Percentiles rank a stretch among this genome's conserved stretches.
phyloP scores from a whole-genome alignment of 257 asterid species.

The Solanum chmielewskii region DNA sequence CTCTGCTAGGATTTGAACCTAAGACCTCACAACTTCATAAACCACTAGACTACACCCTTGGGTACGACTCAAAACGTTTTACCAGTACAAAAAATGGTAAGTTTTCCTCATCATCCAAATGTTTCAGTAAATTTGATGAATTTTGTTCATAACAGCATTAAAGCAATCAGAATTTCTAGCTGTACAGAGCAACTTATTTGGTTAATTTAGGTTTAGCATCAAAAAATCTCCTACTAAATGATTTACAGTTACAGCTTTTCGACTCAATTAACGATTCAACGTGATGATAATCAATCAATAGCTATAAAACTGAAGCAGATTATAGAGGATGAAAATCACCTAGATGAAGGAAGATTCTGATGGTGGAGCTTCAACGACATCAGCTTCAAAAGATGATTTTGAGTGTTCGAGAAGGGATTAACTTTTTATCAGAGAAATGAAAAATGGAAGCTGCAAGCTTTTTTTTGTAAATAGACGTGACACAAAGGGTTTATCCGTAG shows the following conservation, averaged over 20 bases:
- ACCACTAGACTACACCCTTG: too few relatives aligned
- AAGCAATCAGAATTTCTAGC: neutral
- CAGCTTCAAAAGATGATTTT: neutral
- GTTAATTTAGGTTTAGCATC: neutral
- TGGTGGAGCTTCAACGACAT: constrained; percentile 59
- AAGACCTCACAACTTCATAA: neutral
- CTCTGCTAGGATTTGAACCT: neutral
- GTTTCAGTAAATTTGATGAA: neutral
- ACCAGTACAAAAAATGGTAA: neutral
- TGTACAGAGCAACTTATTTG: neutral
- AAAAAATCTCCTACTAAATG: neutral
- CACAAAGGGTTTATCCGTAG: constrained; percentile 26
- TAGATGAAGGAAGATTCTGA: constrained; percentile 36
- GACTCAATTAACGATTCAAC: neutral
- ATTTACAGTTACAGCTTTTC: neutral
- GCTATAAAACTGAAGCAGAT: neutral
- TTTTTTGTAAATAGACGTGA: constrained; percentile 12
- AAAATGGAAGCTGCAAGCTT: neutral
- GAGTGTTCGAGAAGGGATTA: neutral
- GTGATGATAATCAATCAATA: neutral
- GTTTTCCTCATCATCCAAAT: neutral
- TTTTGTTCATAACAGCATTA: neutral
- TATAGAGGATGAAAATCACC: constrained; percentile 17
- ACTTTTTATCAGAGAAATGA: neutral
- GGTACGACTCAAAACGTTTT: neutral